Percentiles rank a stretch among this genome's conserved stretches.
Conservation (phyloP, 208 protist species). For the Balamuthia mandrillaris region DNA sequence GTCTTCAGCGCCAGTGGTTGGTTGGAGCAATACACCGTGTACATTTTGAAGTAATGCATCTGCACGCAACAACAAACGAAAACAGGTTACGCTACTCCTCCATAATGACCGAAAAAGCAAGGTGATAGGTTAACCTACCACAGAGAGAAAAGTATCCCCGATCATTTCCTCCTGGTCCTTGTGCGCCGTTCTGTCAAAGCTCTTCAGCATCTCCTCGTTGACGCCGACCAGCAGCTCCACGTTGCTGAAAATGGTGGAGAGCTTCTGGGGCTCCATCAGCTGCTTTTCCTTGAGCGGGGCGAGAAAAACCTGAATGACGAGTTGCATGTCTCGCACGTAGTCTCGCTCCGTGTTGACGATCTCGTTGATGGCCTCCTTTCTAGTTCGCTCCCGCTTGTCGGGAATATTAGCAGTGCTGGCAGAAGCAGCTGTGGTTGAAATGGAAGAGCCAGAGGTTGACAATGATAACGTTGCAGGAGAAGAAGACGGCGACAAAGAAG, state of each 20-base stretch:
- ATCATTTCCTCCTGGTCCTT: not conserved
- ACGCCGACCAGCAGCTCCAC: not conserved
- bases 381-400: not conserved
- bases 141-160: not conserved
- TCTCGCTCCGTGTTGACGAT: conserved; percentile 5
- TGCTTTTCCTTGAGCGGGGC: not conserved
- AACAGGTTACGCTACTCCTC: too few species aligned
- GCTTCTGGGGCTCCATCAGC: not conserved
- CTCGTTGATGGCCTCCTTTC: conserved; percentile 22
- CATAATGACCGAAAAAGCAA: too few species aligned
- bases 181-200: too few species aligned
- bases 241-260: not conserved
- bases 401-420: too few species aligned
- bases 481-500: too few species aligned
- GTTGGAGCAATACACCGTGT: conserved; percentile 30
- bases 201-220: not conserved
- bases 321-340: not conserved
- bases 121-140: too few species aligned
- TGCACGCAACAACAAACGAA: too few species aligned
- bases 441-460: too few species aligned
- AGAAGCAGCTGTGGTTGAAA: too few species aligned
- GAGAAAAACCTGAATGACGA: conserved; percentile 1
- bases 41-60: conserved; percentile 21
- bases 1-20: not conserved
- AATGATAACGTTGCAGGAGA: too few species aligned